Evolutionary conservation across 1,284 basidiomycete genomes (phyloP).

Genomic region (Boletus smithii): DNA sequence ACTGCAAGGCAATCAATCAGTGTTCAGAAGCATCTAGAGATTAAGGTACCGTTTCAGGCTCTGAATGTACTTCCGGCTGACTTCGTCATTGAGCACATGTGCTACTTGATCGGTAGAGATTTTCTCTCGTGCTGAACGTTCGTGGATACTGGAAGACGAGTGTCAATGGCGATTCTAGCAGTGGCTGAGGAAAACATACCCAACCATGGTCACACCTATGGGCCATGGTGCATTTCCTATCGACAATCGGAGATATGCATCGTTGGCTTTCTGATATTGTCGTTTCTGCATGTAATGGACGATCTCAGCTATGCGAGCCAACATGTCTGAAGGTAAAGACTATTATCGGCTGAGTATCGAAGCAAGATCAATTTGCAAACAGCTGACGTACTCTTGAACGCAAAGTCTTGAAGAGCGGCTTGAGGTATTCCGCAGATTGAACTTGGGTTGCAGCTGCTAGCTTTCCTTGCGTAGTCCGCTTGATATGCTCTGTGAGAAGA

Average conservation of each 20-base stretch:
- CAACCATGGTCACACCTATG: slow-evolving; percentile 98
- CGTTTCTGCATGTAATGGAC: slow-evolving; percentile 95
- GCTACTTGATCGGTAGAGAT: slow-evolving; percentile 96
- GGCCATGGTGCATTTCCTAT: slow-evolving; percentile 99
- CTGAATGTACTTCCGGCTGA: slow-evolving; percentile 98
- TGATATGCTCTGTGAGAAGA: slow-evolving; percentile 58
- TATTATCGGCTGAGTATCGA: slow-evolving; percentile 33
- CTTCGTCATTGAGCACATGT: slow-evolving; percentile 98
- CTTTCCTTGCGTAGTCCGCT: slow-evolving; percentile 88
- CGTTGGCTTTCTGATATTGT: slow-evolving; percentile 93
- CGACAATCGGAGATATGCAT: slow-evolving; percentile 92
- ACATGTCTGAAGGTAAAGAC: slow-evolving; percentile 82
- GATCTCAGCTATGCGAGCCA: slow-evolving; percentile 90
- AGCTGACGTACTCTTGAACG: slow-evolving; percentile 69
- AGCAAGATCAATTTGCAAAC: slow-evolving; percentile 1
- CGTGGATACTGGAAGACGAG: slow-evolving; percentile 75
- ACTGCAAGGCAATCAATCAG: slow-evolving; percentile 39
- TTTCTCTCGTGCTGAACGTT: slow-evolving; percentile 94
- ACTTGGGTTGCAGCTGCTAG: slow-evolving; percentile 93
- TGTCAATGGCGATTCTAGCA: slow-evolving; percentile 3
- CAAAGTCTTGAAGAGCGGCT: slow-evolving; percentile 91
- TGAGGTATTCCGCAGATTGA: slow-evolving; percentile 94
- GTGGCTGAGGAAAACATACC: slow-evolving; percentile 48
- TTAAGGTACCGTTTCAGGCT: slow-evolving; percentile 82
- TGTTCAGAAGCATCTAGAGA: slow-evolving; percentile 2